Evolutionary conservation across 495 filamentous ascomycete genomes (phyloP).

Genomic region (Penicillium verhagenii): DNA sequence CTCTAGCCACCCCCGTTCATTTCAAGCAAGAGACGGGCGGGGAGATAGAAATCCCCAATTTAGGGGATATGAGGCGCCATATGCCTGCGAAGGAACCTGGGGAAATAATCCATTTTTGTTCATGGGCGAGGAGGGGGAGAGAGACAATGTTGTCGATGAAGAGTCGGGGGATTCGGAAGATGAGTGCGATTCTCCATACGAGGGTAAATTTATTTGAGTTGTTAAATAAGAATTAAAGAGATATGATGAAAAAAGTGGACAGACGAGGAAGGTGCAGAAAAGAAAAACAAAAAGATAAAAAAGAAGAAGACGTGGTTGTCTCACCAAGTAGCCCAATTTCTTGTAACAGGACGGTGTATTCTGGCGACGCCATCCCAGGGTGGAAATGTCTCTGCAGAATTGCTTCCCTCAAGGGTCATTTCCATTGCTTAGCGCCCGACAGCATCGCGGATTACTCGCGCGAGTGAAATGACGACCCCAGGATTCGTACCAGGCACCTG

Average conservation of each 20-base stretch:
- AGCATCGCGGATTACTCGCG: slow-evolving; percentile 61
- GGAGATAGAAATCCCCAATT: not conserved
- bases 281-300: slow-evolving; percentile 6
- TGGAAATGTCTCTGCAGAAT: slow-evolving; percentile 64
- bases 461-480: slow-evolving; percentile 57
- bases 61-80: not conserved
- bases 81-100: not conserved
- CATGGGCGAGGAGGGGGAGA: not conserved
- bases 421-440: slow-evolving; percentile 59
- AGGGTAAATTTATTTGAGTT: no score
- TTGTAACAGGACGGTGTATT: slow-evolving; percentile 53
- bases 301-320: slow-evolving; percentile 26
- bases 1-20: not conserved
- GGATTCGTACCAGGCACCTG: slow-evolving; percentile 62
- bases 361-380: slow-evolving; percentile 59
- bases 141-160: not conserved
- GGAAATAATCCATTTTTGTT: not conserved
- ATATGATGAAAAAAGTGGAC: not conserved
- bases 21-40: not conserved
- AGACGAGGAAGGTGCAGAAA: not conserved
- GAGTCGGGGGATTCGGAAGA: not conserved
- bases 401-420: slow-evolving; percentile 63
- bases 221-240: no score
- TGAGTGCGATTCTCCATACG: not conserved
- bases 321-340: slow-evolving; percentile 42